These are phyloP conservation scores for Camellia sinensis DNA, from an alignment of 148 eudicot genomes.

Conservation along the genomic window DNA sequence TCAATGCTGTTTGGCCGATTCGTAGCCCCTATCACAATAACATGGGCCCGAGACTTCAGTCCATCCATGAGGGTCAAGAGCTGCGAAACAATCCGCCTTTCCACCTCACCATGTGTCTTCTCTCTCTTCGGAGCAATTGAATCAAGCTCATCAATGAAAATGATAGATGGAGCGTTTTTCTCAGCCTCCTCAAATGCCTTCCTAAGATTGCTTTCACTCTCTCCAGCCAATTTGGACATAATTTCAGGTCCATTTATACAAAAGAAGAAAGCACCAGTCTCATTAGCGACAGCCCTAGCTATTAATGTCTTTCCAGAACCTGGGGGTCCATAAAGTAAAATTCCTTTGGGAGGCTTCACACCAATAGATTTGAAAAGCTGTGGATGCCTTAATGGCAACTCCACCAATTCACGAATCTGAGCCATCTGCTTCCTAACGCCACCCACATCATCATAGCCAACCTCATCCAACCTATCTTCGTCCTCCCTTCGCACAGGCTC, in stretches of 20 bases:
- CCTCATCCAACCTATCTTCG: slow-evolving; percentile 41
- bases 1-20: slow-evolving; percentile 41
- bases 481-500: slow-evolving; percentile 47
- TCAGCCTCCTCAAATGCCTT: slow-evolving; percentile 38
- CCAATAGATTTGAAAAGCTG: slow-evolving; percentile 32
- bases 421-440: slow-evolving; percentile 38
- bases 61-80: slow-evolving; percentile 47
- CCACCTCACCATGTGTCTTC: slow-evolving; percentile 48
- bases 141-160: slow-evolving; percentile 41
- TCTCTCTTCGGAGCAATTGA: slow-evolving; percentile 52
- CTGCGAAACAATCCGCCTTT: slow-evolving; percentile 41
- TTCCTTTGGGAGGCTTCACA: slow-evolving; percentile 39
- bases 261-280: slow-evolving; percentile 47
- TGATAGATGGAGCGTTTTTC: slow-evolving; percentile 26
- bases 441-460: slow-evolving; percentile 49
- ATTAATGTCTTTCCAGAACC: slow-evolving; percentile 46
- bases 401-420: slow-evolving; percentile 36
- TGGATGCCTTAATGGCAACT: slow-evolving; percentile 34
- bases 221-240: slow-evolving; percentile 50
- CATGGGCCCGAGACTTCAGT: slow-evolving; percentile 38
- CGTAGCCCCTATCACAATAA: slow-evolving; percentile 37
- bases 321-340: slow-evolving; percentile 44
- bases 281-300: slow-evolving; percentile 45
- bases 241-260: slow-evolving; percentile 45
- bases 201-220: slow-evolving; percentile 42